A percentile compares a stretch with the other conserved stretches of the same genome.
phyloP scores from a whole-genome alignment of 2,329 filamentous ascomycete species.

The Aspergillus spinulosporus region DNA sequence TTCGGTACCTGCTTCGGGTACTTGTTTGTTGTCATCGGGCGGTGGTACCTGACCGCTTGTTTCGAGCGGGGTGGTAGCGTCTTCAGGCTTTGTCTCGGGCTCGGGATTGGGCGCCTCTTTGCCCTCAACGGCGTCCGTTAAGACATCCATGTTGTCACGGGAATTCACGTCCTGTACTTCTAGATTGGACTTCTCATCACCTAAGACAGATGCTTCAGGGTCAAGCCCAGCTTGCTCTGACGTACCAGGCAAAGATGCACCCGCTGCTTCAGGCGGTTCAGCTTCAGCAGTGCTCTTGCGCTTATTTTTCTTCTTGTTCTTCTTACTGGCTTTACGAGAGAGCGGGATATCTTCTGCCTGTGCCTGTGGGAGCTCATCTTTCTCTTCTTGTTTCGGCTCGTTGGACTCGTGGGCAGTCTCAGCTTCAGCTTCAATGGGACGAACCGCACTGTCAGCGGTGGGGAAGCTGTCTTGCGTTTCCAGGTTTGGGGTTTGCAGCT shows the following conservation, averaged over 20 bases:
- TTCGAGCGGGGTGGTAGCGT: constrained; percentile 12
- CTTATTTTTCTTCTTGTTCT: constrained; percentile 26
- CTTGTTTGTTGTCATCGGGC: constrained; percentile 8
- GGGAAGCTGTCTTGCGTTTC: not conserved
- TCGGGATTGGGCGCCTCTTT: constrained; percentile 14
- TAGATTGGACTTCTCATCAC: constrained; percentile 21
- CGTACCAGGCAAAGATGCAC: constrained; percentile 5
- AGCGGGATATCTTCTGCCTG: constrained; percentile 15
- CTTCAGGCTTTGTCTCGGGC: constrained; percentile 12
- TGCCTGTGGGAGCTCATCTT: not conserved
- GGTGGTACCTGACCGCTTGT: constrained; percentile 21
- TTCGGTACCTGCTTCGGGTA: constrained; percentile 3
- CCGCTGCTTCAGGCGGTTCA: constrained; percentile 3
- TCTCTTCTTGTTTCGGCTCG: constrained; percentile 3
- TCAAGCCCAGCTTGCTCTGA: not conserved
- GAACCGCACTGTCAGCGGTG: not conserved
- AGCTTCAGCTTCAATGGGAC: not conserved
- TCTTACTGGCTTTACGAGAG: constrained; percentile 23
- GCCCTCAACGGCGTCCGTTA: not conserved
- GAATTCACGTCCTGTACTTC: not conserved
- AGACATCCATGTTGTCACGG: not conserved
- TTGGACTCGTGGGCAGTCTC: not conserved
- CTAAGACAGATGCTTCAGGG: constrained; percentile 3
- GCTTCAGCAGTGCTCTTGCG: constrained; percentile 17
- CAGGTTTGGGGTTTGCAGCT: not conserved